These are phyloP conservation scores for Rhizopogon vulgaris DNA, from an alignment of 768 basidiomycete species.

Conservation along the genomic window DNA sequence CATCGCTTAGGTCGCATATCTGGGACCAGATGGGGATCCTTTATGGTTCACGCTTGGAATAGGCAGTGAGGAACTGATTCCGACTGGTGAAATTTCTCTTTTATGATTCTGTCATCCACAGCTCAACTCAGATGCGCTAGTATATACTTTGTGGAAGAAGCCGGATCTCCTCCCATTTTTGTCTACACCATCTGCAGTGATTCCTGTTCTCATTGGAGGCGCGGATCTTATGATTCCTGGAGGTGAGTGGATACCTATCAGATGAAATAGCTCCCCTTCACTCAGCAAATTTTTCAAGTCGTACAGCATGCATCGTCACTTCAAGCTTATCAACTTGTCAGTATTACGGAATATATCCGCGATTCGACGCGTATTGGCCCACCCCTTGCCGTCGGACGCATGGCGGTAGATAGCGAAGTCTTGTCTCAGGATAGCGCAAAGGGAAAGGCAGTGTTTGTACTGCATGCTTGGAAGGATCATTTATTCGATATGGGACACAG, in stretches of 20 bases:
- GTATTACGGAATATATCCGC: constrained; percentile 46
- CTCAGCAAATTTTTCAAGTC: constrained; percentile 40
- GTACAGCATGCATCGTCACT: constrained; percentile 44
- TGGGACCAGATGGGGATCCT: constrained; percentile 61
- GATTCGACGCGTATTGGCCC: constrained; percentile 27
- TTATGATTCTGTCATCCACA: not conserved
- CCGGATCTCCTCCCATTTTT: constrained; percentile 61
- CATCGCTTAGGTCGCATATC: constrained; percentile 48
- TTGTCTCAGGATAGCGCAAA: constrained; percentile 45
- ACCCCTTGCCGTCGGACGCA: constrained; percentile 71
- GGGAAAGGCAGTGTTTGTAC: constrained; percentile 70
- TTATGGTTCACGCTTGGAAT: constrained; percentile 77
- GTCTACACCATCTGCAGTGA: constrained; percentile 65
- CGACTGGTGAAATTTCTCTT: constrained; percentile 44
- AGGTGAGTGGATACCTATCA: constrained; percentile 39
- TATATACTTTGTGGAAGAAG: constrained; percentile 78
- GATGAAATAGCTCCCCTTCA: constrained; percentile 1
- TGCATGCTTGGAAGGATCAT: constrained; percentile 72
- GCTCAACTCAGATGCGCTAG: constrained; percentile 18
- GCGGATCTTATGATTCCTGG: constrained; percentile 89
- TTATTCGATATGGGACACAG: not conserved
- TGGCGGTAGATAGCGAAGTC: constrained; percentile 51
- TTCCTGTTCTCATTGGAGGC: constrained; percentile 68
- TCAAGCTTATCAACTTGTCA: constrained; percentile 48
- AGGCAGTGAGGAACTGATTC: constrained; percentile 59